phyloP scores from a whole-genome alignment of 106 monocot genomes.

The Alisma plantagoaquatica region DNA sequence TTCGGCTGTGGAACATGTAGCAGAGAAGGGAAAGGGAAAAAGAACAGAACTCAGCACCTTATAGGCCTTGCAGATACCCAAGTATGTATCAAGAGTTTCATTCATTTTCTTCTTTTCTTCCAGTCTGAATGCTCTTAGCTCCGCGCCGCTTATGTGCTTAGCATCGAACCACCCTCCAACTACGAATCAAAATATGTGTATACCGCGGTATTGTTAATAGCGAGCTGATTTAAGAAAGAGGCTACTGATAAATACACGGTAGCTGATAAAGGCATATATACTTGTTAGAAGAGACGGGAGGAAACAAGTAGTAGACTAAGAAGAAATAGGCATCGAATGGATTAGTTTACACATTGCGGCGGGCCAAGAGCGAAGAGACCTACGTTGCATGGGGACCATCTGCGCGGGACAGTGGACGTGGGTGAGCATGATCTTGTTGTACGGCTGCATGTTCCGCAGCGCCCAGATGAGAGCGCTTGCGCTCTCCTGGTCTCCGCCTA shows the following conservation, averaged over 20 bases:
- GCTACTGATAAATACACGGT: too few species aligned
- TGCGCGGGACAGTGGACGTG: constrained; percentile 13
- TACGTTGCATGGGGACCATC: constrained; percentile 15
- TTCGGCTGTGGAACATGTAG: neutral
- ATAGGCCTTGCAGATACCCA: constrained; percentile 12
- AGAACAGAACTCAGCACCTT: constrained; percentile 5
- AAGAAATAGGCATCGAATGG: neutral
- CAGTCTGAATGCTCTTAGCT: constrained; percentile 13
- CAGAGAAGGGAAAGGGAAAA: neutral
- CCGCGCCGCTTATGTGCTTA: constrained; percentile 6
- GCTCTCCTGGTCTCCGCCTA: constrained; percentile 12
- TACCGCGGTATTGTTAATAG: neutral
- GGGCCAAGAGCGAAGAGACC: neutral
- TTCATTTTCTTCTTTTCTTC: constrained; percentile 17
- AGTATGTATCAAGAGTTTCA: constrained; percentile 11
- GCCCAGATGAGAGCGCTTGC: constrained; percentile 15
- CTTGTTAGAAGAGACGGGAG: too few species aligned
- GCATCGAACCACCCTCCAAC: constrained; percentile 20
- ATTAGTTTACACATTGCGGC: neutral
- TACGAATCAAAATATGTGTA: neutral
- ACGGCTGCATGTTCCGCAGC: constrained; percentile 5
- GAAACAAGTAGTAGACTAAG: neutral
- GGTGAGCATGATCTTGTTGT: constrained; percentile 12
- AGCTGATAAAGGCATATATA: too few species aligned
- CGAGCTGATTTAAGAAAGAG: too few species aligned